Conservation (phyloP, 768 basidiomycete genomes). For the Cubamyces lactineus region DNA sequence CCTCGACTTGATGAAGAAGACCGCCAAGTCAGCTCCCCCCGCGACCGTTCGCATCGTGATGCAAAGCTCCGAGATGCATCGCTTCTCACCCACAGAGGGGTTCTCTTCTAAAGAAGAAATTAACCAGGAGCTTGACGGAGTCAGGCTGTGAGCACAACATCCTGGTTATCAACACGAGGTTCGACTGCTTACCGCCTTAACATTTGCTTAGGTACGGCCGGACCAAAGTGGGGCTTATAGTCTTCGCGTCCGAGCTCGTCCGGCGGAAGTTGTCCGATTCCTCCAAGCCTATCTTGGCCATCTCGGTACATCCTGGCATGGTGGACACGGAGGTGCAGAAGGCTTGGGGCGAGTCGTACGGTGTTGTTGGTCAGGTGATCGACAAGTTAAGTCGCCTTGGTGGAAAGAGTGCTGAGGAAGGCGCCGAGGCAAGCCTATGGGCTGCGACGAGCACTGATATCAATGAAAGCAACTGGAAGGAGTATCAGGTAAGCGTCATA, state of each 20-base stretch:
- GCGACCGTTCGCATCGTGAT: constrained; percentile 34
- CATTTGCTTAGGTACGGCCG: constrained; percentile 28
- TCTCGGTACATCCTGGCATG: constrained; percentile 35
- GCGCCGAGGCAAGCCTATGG: constrained; percentile 36
- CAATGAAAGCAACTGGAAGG: constrained; percentile 32
- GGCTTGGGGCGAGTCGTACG: constrained; percentile 33
- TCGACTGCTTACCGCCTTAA: background rate
- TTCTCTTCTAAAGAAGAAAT: constrained; percentile 35
- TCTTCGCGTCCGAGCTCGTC: constrained; percentile 28
- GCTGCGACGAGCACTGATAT: constrained; percentile 35
- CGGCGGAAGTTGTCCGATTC: constrained; percentile 28
- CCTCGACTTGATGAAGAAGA: constrained; percentile 35
- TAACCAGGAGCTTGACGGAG: constrained; percentile 29
- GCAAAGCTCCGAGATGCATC: constrained; percentile 36
- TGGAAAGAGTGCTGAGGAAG: constrained; percentile 35
- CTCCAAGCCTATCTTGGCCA: constrained; percentile 29
- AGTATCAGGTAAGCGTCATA: constrained; percentile 29
- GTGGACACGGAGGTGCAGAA: constrained; percentile 36
- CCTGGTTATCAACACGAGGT: background rate
- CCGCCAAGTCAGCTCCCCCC: constrained; percentile 27
- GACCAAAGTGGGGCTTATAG: constrained; percentile 34
- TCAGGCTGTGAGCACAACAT: constrained; percentile 22
- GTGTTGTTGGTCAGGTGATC: constrained; percentile 27
- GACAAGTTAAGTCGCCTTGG: constrained; percentile 25
- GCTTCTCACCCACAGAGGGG: constrained; percentile 24